phyloP scores from a whole-genome alignment of 2,329 filamentous ascomycete genomes.

The Trichoderma gracile region DNA sequence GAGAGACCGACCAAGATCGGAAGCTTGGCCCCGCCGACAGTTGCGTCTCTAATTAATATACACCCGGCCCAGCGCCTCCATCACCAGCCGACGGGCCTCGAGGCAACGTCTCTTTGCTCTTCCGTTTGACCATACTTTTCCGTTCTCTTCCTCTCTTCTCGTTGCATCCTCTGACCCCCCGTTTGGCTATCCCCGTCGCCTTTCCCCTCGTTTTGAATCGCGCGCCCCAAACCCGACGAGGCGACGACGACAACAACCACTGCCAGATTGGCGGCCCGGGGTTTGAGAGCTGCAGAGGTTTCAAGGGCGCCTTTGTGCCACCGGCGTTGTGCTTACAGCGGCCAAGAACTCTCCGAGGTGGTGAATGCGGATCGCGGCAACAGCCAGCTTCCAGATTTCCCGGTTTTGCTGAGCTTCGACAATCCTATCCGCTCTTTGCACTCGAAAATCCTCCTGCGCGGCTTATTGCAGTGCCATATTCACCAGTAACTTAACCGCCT shows the following conservation, averaged over 20 bases:
- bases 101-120: slow-evolving; percentile 21
- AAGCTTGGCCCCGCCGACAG: slow-evolving; percentile 25
- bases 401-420: neutral
- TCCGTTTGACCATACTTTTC: slow-evolving; percentile 20
- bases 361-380: slow-evolving; percentile 7
- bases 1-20: slow-evolving; percentile 25
- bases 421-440: neutral
- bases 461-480: neutral
- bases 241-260: slow-evolving; percentile 5
- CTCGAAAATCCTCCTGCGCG: slow-evolving; percentile 1
- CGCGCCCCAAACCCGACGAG: slow-evolving; percentile 10
- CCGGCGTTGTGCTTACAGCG: slow-evolving; percentile 16
- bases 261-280: neutral
- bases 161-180: slow-evolving; percentile 1
- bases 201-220: neutral
- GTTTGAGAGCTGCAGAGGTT: neutral
- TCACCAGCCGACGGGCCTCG: slow-evolving; percentile 22
- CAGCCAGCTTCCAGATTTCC: slow-evolving; percentile 1
- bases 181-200: neutral
- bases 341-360: slow-evolving; percentile 1
- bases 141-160: neutral
- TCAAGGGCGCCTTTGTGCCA: slow-evolving; percentile 12
- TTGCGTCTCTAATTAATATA: slow-evolving; percentile 26
- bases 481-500: slow-evolving; percentile 4
- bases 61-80: slow-evolving; percentile 24